Evolutionary conservation across 805 yeast genomes (phyloP).

Genomic region (Pichia gijzeniarum): DNA sequence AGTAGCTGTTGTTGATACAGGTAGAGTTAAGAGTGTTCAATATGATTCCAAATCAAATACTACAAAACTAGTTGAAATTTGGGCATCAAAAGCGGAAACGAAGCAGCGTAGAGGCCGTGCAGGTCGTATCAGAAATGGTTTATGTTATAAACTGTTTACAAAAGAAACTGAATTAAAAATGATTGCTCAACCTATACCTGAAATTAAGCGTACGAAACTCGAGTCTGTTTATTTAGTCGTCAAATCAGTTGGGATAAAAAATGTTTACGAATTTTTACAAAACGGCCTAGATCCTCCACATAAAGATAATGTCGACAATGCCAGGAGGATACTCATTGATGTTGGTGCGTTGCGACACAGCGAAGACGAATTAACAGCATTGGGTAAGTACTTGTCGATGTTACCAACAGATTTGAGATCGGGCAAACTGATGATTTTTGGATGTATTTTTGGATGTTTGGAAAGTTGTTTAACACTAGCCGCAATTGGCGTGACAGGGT

Average conservation of each 20-base stretch:
- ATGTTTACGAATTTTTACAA: slow-evolving; percentile 63
- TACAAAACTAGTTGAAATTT: slow-evolving; percentile 65
- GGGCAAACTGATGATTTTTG: slow-evolving; percentile 74
- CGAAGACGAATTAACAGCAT: slow-evolving; percentile 49
- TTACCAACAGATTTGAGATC: slow-evolving; percentile 83
- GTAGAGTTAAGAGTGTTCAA: slow-evolving; percentile 71
- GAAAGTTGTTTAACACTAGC: slow-evolving; percentile 77
- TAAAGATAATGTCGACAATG: slow-evolving; percentile 40
- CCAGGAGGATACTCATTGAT: slow-evolving; percentile 48
- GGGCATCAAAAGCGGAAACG: slow-evolving; percentile 88
- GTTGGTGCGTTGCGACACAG: slow-evolving; percentile 58
- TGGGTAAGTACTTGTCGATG: slow-evolving; percentile 74
- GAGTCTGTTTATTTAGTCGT: slow-evolving; percentile 80
- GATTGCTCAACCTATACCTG: slow-evolving; percentile 78
- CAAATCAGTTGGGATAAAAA: slow-evolving; percentile 77
- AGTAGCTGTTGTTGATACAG: slow-evolving; percentile 85
- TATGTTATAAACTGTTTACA: slow-evolving; percentile 76
- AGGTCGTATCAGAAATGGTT: slow-evolving; percentile 87
- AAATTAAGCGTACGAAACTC: slow-evolving; percentile 74
- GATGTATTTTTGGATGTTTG: slow-evolving; percentile 77
- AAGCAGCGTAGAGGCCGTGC: slow-evolving; percentile 94
- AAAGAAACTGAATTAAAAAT: slow-evolving; percentile 49
- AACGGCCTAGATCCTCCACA: slow-evolving; percentile 82
- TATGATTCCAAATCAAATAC: slow-evolving; percentile 65
- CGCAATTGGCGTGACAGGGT: slow-evolving; percentile 63